phyloP scores from a whole-genome alignment of 2,329 filamentous ascomycete genomes.

The Pyrenochaeta sp. region DNA sequence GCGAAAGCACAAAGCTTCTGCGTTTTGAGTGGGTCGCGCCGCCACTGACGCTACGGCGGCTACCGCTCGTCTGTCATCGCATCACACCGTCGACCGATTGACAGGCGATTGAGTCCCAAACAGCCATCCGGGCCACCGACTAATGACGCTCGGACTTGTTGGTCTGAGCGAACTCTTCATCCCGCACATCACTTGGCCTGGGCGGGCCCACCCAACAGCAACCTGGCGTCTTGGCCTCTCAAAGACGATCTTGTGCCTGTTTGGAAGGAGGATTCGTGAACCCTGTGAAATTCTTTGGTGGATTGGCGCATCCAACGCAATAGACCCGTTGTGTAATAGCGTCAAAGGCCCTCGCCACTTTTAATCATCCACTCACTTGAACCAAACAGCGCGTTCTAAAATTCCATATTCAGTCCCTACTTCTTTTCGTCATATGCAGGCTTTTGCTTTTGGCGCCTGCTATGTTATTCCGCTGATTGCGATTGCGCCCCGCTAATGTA shows the following conservation, averaged over 20 bases:
- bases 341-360: conserved; percentile 48
- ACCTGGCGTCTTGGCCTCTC: conserved; percentile 22
- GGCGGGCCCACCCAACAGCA: conserved; percentile 43
- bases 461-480: conserved; percentile 34
- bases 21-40: conserved; percentile 22
- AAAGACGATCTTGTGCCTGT: conserved; percentile 27
- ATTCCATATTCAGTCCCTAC: conserved; percentile 42
- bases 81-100: conserved; percentile 27
- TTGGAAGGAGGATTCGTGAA: conserved; percentile 29
- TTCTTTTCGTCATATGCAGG: conserved; percentile 38
- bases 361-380: conserved; percentile 47
- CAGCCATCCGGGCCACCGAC: conserved; percentile 28
- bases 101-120: conserved; percentile 28
- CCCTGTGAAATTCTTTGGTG: conserved; percentile 43
- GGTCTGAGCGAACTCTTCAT: conserved; percentile 31
- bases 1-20: conserved; percentile 16
- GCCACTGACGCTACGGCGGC: conserved; percentile 38
- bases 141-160: conserved; percentile 29
- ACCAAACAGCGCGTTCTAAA: conserved; percentile 45
- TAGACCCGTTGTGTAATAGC: conserved; percentile 41
- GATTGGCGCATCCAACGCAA: conserved; percentile 35
- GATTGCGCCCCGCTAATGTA: conserved; percentile 32
- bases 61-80: conserved; percentile 34
- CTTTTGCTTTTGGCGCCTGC: conserved; percentile 44
- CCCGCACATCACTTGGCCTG: conserved; percentile 51